Conservation (phyloP, 495 filamentous ascomycete species). For the Podospora pseudoanserina region DNA sequence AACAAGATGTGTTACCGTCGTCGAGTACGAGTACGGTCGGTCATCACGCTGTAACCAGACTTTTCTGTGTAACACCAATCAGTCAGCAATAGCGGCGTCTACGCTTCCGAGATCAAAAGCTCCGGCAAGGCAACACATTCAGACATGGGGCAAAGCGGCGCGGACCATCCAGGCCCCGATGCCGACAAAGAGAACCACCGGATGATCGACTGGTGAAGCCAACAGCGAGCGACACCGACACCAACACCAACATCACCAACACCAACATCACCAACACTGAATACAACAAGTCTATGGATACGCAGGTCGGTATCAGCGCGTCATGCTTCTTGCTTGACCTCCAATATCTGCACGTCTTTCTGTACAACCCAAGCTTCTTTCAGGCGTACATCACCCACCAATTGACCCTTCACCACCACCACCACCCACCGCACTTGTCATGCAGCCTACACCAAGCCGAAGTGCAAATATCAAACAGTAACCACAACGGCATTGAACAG, state of each 20-base stretch:
- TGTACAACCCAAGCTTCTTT: conserved; percentile 25
- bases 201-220: background rate
- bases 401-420: conserved; percentile 14
- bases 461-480: conserved; percentile 20
- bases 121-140: background rate
- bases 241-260: conserved; percentile 5
- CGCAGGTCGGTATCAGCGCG: conserved; percentile 12
- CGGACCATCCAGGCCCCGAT: background rate
- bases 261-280: background rate
- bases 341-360: conserved; percentile 27
- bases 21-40: conserved; percentile 4
- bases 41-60: conserved; percentile 15
- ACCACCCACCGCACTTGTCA: conserved; percentile 11
- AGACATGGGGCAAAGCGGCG: background rate
- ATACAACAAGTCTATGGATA: background rate
- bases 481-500: conserved; percentile 10
- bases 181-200: background rate
- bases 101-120: conserved; percentile 7
- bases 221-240: background rate
- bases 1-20: conserved; percentile 8
- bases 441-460: conserved; percentile 14
- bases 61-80: conserved; percentile 21
- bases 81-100: conserved; percentile 14
- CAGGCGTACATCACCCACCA: conserved; percentile 28
- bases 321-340: conserved; percentile 19